These are phyloP conservation scores for Actinidia polygama DNA, from an alignment of 179 eudicot genomes.

Conservation along the genomic window DNA sequence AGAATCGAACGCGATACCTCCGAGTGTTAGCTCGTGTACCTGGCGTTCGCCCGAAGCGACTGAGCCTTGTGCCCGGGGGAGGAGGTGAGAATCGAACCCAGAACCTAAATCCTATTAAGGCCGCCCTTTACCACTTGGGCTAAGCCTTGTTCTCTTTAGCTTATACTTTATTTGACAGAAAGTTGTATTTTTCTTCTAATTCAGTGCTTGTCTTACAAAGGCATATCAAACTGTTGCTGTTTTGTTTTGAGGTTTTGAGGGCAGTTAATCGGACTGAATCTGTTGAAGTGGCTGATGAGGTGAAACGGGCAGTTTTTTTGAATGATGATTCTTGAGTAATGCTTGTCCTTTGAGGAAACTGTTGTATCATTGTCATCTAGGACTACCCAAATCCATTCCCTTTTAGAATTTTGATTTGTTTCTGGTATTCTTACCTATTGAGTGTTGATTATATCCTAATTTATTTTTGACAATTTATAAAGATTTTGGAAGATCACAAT, in stretches of 20 bases:
- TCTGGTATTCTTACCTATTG: not conserved
- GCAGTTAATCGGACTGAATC: constrained; percentile 88
- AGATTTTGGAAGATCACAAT: constrained; percentile 88
- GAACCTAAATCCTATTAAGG: too few species aligned
- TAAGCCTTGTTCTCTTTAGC: not conserved
- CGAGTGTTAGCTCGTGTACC: too few species aligned
- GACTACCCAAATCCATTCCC: not conserved
- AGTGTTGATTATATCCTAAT: not conserved
- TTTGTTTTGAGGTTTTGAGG: constrained; percentile 94
- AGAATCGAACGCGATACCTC: too few species aligned
- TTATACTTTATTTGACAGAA: not conserved
- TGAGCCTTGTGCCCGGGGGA: too few species aligned
- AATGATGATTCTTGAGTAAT: not conserved
- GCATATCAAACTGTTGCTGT: constrained; percentile 99
- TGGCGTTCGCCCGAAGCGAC: too few species aligned
- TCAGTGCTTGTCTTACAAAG: constrained; percentile 96
- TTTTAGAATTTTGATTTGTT: constrained; percentile 1
- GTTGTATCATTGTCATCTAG: not conserved
- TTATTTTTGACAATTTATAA: constrained; percentile 10
- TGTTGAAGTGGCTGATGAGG: constrained; percentile 95
- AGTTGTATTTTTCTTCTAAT: constrained; percentile 9
- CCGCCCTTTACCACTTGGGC: too few species aligned
- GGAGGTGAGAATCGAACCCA: not conserved
- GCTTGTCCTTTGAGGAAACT: not conserved
- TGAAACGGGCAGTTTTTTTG: constrained; percentile 26